These are phyloP conservation scores for Silene coronaria DNA, from an alignment of 179 eudicot species.

Conservation along the genomic window DNA sequence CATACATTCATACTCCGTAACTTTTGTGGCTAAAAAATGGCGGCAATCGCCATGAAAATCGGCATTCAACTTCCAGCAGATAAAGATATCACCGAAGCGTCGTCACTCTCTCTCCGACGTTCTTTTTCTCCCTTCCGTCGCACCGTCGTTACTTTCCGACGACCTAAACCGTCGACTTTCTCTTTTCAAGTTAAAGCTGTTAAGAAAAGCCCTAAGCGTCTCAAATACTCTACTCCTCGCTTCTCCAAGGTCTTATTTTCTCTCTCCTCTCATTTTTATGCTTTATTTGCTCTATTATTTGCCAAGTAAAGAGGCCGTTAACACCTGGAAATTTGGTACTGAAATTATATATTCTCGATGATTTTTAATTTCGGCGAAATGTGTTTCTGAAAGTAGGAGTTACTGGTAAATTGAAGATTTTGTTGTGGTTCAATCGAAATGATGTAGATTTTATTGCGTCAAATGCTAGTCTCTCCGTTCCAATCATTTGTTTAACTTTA, in stretches of 20 bases:
- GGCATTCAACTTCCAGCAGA: not conserved
- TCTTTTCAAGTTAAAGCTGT: conserved; percentile 32
- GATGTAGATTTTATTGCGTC: not conserved
- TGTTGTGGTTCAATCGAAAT: not conserved
- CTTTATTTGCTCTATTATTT: not conserved
- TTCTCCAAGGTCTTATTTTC: conserved; percentile 45
- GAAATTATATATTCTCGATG: not conserved
- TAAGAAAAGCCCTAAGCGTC: conserved; percentile 80
- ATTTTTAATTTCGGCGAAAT: not conserved
- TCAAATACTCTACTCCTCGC: conserved; percentile 66
- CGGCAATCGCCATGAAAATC: conserved; percentile 23
- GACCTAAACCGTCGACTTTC: not conserved
- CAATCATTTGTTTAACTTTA: too few species aligned
- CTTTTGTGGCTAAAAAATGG: conserved; percentile 24
- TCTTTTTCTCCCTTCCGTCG: conserved; percentile 13
- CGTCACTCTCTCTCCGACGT: conserved; percentile 6
- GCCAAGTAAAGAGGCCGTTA: not conserved
- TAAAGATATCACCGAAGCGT: not conserved
- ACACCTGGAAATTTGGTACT: too few species aligned
- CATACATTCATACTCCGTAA: not conserved
- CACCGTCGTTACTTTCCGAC: conserved; percentile 14
- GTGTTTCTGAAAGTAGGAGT: not conserved
- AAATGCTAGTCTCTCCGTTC: too few species aligned
- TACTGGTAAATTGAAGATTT: not conserved
- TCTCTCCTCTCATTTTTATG: not conserved